phyloP scores from a whole-genome alignment of 305 asterid species.

The Fraxinus xanthoxyloides region DNA sequence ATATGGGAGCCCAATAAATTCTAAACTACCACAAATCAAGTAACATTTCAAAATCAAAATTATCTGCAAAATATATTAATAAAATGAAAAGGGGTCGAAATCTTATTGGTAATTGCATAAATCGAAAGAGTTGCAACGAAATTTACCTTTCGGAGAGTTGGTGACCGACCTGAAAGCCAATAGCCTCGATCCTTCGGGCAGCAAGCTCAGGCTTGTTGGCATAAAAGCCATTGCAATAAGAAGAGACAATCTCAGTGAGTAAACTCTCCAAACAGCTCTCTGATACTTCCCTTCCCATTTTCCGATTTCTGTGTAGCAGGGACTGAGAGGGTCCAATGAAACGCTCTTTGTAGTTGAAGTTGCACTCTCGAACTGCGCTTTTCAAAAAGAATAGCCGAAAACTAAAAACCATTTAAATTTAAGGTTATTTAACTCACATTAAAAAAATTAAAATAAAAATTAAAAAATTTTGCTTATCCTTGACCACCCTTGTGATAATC shows the following conservation, averaged over 20 bases:
- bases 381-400: too few species aligned
- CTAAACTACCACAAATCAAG: not conserved
- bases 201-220: constrained; percentile 75
- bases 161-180: constrained; percentile 77
- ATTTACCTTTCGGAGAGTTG: constrained; percentile 59
- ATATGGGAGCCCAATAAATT: not conserved
- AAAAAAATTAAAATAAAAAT: too few species aligned
- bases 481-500: not conserved
- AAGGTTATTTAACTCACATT: not conserved
- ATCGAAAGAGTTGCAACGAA: not conserved
- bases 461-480: not conserved
- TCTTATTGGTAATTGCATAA: not conserved
- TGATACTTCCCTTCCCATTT: constrained; percentile 57
- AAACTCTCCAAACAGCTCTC: constrained; percentile 69
- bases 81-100: not conserved
- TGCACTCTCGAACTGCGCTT: not conserved
- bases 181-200: constrained; percentile 74
- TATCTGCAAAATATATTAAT: not conserved
- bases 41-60: not conserved
- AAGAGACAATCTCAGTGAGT: constrained; percentile 54
- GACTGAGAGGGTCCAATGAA: not conserved
- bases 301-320: not conserved
- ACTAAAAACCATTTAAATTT: too few species aligned
- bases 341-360: not conserved
- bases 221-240: constrained; percentile 50